phyloP scores from a whole-genome alignment of 257 asterid genomes.

The Anisodus tanguticus region DNA sequence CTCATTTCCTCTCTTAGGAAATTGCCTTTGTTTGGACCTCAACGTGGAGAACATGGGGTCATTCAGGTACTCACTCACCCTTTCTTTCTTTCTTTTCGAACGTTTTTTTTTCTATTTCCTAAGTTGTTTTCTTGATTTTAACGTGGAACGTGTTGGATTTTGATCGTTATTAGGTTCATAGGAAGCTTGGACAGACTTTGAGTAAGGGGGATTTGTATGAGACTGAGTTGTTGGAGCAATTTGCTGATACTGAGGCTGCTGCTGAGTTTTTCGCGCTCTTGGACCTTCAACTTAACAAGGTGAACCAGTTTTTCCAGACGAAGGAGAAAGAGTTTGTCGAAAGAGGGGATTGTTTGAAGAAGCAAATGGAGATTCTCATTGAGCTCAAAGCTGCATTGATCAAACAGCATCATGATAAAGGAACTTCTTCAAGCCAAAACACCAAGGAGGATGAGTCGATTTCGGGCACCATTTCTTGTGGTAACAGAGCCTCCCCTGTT shows the following conservation, averaged over 20 bases:
- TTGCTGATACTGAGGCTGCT: conserved; percentile 69
- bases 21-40: conserved; percentile 46
- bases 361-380: conserved; percentile 77
- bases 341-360: conserved; percentile 71
- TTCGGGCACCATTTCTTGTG: conserved; percentile 81
- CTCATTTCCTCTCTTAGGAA: conserved; percentile 47
- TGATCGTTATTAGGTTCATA: conserved; percentile 61
- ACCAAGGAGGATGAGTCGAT: conserved; percentile 66
- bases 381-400: conserved; percentile 62
- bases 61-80: conserved; percentile 56
- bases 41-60: conserved; percentile 47
- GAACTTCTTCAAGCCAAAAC: conserved; percentile 42
- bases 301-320: conserved; percentile 69
- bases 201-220: conserved; percentile 68
- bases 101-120: background rate
- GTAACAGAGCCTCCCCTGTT: conserved; percentile 46
- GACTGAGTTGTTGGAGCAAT: conserved; percentile 75
- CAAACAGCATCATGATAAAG: conserved; percentile 45
- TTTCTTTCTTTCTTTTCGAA: background rate
- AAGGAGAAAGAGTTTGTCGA: conserved; percentile 88
- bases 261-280: conserved; percentile 69
- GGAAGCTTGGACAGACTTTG: conserved; percentile 51
- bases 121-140: background rate
- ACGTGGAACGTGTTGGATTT: background rate
- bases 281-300: conserved; percentile 88